Evolutionary conservation across 352 stramenopile species (phyloP), one percentile per base, ranked within the genome.

Genomic region (Phytophthora syringae): DNA sequence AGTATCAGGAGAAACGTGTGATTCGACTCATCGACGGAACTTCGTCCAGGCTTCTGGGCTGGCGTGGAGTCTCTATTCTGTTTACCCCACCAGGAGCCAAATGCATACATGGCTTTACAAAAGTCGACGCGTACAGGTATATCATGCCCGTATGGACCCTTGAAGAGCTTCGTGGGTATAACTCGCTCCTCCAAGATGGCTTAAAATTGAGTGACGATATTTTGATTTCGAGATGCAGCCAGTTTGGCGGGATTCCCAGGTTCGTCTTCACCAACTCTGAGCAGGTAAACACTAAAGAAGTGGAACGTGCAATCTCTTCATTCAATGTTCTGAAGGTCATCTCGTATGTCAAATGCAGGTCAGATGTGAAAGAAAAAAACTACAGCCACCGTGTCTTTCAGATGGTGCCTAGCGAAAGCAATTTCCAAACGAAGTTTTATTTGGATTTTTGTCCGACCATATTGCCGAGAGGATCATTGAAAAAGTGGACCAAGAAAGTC

Each of bases 201-300:
- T 34, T 45, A n/a, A 37, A 52, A 37, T 21, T 64, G 21, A 7
- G 12, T n/a, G 47, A 52, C 6, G 44, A 77, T 27, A 70, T 90
- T 13, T 92, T 73, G 10, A 78, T 67, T 25, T 68, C 82, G 13
- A 93, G 74, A 40, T 94, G 68, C 24, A 94, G 59, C 11, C 73
- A 80, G 43, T 92, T 81, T 9, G 86, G 47, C 10, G 64, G 48
- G 10, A 49, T 62, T 50, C 44, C 55, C 7, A 32, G 28, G 16
- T 52, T 28, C 54, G 13, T 62, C 15, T 62, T 62, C 32, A 60
- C 39, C 13, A 1, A 13, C 28, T 40, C n/a, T 1, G 40, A 60
- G 21, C 32, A 0, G 15, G 44, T 50, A 64, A 3, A 42, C 12
- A 10, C 11, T n/a, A 11, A 7, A 3, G 15, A 28, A 20, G 9